Base-by-base conservation (phyloP, 2,329 filamentous ascomycete genomes). In the Fusarium musae region DNA sequence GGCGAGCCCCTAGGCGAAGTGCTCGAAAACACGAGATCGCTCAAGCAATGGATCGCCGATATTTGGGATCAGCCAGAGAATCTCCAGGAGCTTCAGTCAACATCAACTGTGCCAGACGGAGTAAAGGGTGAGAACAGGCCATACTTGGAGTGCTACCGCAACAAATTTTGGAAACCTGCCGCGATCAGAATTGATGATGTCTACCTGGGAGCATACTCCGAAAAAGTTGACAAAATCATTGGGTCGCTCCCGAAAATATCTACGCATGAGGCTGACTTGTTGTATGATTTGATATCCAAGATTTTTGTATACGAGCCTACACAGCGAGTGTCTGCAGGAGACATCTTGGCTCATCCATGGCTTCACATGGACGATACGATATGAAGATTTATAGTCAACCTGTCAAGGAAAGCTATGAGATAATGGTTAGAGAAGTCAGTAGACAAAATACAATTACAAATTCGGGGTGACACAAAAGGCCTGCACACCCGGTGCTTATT, bases 301-400 rank as follows among this genome's bases (percentile, higher is more conserved):
- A 43, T 62, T 11, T 67, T 72, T 13, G 58, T 64, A 3, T 71
- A 75, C 42, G 73, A 75, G 40, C 66, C 69, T 17, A 1, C 13
- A 13, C 15, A 66, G 39, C 59, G 70, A 30, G 23, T 59, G 16
- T 37, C 42, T 17, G 49, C 53, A 9, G 16, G 9, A 1, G 59
- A 75, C 4, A 23, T 74, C 9, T 12, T 65, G 34, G 23, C 13
- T 54, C 70, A 75, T 17, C 62, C 67, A 2, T 76, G 64, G 63
- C 70, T 65, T 39, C 30, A 37, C 19, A 56, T 71, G 37, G 49
- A 50, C 3, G 28, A 9, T 9, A 21, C 12, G 0, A 11, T 3
- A 19, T 56, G 28, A 56, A 11, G 3, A 19, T 12, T 23, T 19
- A 23, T 23, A 23, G 23, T 23, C 23, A 23, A 23, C 23, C 3